Base-by-base conservation (phyloP, 306 rosid genomes). In the Pyrus bretschneideri region DNA sequence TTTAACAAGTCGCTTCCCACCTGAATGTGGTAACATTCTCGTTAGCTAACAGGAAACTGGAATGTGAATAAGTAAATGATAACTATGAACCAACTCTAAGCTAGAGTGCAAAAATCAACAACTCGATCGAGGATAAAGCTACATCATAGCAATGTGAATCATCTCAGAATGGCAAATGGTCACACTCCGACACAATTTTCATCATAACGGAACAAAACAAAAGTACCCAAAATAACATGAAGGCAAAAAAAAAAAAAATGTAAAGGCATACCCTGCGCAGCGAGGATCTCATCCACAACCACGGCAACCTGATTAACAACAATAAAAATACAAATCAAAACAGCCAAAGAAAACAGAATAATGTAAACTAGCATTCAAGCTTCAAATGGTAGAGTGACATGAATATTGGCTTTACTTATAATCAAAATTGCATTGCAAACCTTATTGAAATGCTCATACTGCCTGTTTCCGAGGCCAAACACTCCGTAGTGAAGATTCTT, bases 401-500 rank as follows among this genome's bases (percentile, higher is more conserved):
- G 22, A 64, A 64, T 30, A 31, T 9, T 15, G 45, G 27, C 72
- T 42, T 13, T 19, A 76, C 45, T 10, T 30, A 31, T 58, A 18
- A 29, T n/a, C 49, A 29, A 17, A 81, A 45, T 65, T 75, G 73
- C 42, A 69, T 55, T 52, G 25, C 85, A 80, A 80, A 93, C 98
- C 98, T 96, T 96, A 59, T 96, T 96, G 86, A 96, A 96, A 84
- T 96, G 98, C 81, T 96, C 99, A 69, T 96, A 96, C 81, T 96
- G 99, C 80, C 99, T 84, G 83, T 96, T 96, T 31, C 99, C 99
- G 1, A 96, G 96, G 77, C 99, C 99, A 84, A 96, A 96, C 67
- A 96, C 97, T 71, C 88, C 99, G 65, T 87, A 96, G 54, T 88
- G 84, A 80, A 96, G 97, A 83, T 89, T 85, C 76, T 87, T 77